Conservation (phyloP, 1,139 yeast genomes). For the Spathaspora sp. region DNA sequence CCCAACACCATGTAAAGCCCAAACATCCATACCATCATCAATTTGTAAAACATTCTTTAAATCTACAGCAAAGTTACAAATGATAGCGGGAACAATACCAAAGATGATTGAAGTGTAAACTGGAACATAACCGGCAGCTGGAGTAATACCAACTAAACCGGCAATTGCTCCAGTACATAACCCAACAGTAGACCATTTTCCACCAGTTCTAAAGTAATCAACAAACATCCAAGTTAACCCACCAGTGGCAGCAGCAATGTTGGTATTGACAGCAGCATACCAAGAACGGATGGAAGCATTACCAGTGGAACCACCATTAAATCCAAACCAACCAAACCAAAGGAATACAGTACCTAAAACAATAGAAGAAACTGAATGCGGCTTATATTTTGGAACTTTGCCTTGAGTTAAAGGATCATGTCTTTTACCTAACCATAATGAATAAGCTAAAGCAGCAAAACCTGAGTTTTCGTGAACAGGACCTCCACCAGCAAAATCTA, state of each 20-base stretch:
- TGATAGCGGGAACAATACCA: constrained; percentile 76
- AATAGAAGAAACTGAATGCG: constrained; percentile 85
- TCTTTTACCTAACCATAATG: constrained; percentile 88
- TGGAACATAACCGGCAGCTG: constrained; percentile 96
- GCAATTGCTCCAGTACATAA: constrained; percentile 92
- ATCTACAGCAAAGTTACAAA: constrained; percentile 84
- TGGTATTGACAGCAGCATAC: constrained; percentile 91
- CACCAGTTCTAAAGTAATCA: constrained; percentile 85
- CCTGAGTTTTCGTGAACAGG: constrained; percentile 97
- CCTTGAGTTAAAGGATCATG: constrained; percentile 72
- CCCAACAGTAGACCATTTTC: constrained; percentile 94
- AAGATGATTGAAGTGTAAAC: constrained; percentile 83
- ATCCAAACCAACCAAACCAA: constrained; percentile 99
- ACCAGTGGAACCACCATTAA: constrained; percentile 97
- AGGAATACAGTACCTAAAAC: constrained; percentile 93
- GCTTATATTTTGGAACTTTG: constrained; percentile 82
- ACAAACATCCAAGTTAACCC: constrained; percentile 92
- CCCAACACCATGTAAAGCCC: constrained; percentile 92
- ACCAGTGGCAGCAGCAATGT: constrained; percentile 88
- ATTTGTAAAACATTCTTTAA: constrained; percentile 69
- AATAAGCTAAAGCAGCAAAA: constrained; percentile 91
- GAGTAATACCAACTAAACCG: constrained; percentile 94
- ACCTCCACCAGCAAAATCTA: constrained; percentile 98
- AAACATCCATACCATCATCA: constrained; percentile 96
- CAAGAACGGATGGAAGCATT: constrained; percentile 87